A percentile compares a stretch with the other conserved stretches of the same genome.
These are phyloP conservation scores for Exserohilum turcica DNA, from an alignment of 2,329 filamentous ascomycete genomes.

Conservation along the genomic window DNA sequence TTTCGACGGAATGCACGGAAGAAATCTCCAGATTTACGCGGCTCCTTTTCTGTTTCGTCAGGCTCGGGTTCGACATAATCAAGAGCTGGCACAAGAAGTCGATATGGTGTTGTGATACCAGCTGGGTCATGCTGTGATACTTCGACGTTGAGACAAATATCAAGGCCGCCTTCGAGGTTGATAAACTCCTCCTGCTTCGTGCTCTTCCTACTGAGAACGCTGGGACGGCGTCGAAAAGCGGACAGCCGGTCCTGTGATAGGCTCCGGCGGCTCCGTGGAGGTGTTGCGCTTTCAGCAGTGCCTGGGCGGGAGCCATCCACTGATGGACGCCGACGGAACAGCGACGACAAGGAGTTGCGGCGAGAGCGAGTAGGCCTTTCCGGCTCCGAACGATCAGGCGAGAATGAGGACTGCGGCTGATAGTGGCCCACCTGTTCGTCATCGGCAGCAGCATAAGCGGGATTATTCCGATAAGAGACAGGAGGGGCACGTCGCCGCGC, in stretches of 20 bases:
- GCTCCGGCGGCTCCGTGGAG: slow-evolving; percentile 19
- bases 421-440: slow-evolving; percentile 31
- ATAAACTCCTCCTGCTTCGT: slow-evolving; percentile 53
- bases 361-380: slow-evolving; percentile 38
- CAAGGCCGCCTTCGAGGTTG: slow-evolving; percentile 80
- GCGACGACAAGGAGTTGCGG: slow-evolving; percentile 41
- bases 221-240: slow-evolving; percentile 53
- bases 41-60: slow-evolving; percentile 24
- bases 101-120: slow-evolving; percentile 86
- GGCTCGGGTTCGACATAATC: slow-evolving; percentile 47
- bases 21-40: slow-evolving; percentile 34
- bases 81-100: slow-evolving; percentile 81
- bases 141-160: slow-evolving; percentile 88
- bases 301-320: slow-evolving; percentile 34
- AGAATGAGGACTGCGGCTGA: slow-evolving; percentile 43
- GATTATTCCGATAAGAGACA: slow-evolving; percentile 47
- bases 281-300: slow-evolving; percentile 33
- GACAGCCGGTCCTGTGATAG: slow-evolving; percentile 41
- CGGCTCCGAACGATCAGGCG: slow-evolving; percentile 38
- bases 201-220: slow-evolving; percentile 50
- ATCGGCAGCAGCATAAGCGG: slow-evolving; percentile 40
- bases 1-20: slow-evolving; percentile 36
- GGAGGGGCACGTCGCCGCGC: slow-evolving; percentile 42
- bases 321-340: slow-evolving; percentile 44
- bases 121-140: slow-evolving; percentile 82